A percentile compares a stretch with the other conserved stretches of the same genome.
Conservation (phyloP, 768 basidiomycete species). For the Termitomyces sp. region DNA sequence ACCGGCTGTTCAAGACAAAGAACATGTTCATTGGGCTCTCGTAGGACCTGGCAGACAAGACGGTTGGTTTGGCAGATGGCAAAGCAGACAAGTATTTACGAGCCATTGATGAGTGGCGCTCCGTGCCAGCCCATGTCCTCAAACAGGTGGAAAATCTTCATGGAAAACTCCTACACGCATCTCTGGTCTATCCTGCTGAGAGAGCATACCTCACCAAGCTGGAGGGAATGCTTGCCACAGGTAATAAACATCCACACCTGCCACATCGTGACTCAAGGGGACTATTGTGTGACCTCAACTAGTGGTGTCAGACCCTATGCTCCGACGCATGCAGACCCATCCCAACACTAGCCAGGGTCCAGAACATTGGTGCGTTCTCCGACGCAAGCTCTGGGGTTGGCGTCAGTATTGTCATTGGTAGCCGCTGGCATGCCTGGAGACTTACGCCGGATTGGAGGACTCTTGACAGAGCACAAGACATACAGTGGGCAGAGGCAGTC, state of each 20-base stretch:
- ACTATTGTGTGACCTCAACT: slow-evolving; percentile 12
- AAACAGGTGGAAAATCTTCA: background rate
- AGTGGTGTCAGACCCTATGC: slow-evolving; percentile 14
- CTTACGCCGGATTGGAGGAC: background rate
- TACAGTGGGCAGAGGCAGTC: slow-evolving; percentile 35
- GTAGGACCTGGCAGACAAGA: background rate
- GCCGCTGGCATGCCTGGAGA: background rate
- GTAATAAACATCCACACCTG: background rate
- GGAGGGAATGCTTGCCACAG: slow-evolving; percentile 11
- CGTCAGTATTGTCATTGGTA: background rate
- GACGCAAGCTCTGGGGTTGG: slow-evolving; percentile 15
- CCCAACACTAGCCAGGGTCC: slow-evolving; percentile 15
- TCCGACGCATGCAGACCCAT: background rate
- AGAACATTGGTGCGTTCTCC: slow-evolving; percentile 23
- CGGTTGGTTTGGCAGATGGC: background rate
- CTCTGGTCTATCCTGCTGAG: slow-evolving; percentile 15
- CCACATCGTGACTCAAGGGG: background rate
- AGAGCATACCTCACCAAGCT: slow-evolving; percentile 24
- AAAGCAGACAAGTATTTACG: background rate
- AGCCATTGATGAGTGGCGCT: background rate
- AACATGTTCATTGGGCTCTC: background rate
- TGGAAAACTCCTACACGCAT: slow-evolving; percentile 19
- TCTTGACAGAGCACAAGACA: slow-evolving; percentile 22
- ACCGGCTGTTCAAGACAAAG: background rate
- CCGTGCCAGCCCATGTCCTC: background rate